Evolutionary conservation across 1,284 basidiomycete genomes (phyloP), one percentile per base, ranked within the genome.

Genomic region (Apiotrichum mycotoxinovorans): DNA sequence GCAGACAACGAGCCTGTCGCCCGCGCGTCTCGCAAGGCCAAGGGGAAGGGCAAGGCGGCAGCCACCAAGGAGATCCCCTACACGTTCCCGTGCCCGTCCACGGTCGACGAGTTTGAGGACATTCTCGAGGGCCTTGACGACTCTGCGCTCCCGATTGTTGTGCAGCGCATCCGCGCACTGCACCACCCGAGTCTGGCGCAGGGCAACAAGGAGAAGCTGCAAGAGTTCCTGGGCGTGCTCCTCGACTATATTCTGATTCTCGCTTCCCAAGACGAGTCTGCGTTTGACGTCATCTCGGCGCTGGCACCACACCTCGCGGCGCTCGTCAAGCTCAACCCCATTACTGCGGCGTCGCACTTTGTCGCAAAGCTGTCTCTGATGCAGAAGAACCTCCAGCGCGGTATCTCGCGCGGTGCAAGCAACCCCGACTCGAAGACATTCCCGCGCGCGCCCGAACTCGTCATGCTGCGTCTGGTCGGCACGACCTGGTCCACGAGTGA

Each of bases 401-500:
- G 93, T 7, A 80, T 99, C 9, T 83, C 86, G 3, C 82, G 81
- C n/a, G 91, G 89, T 1, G 79, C 90, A 0, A 79, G 84, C 15
- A 79, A 83, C 23, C 75, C 76, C 0, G 80, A 84, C 4, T 82
- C 90, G 1, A 88, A 85, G 75, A 98, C 92, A 0, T 96, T 91
- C 86, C 96, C 96, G 1, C 86, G 87, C 4, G 73, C 86, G 1
- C 79, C 91, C 4, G 96, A 98, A 73, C 80, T 98, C 35, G 81
- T 84, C 0, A 79, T 99, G 10, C 80, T 98, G 25, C 85, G 93
- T 33, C 75, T 93, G 37, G 83, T 90, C 51, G 91, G 91, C 4
- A 77, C 83, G 5, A 79, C 91, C 22, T 98, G 93, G 93, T 89
- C 94, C 1, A 94, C 94, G 0, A 95, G 91, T 71, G 96, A 98